These are phyloP conservation scores for Nepenthes alata DNA, from an alignment of 179 eudicot species.

Conservation along the genomic window DNA sequence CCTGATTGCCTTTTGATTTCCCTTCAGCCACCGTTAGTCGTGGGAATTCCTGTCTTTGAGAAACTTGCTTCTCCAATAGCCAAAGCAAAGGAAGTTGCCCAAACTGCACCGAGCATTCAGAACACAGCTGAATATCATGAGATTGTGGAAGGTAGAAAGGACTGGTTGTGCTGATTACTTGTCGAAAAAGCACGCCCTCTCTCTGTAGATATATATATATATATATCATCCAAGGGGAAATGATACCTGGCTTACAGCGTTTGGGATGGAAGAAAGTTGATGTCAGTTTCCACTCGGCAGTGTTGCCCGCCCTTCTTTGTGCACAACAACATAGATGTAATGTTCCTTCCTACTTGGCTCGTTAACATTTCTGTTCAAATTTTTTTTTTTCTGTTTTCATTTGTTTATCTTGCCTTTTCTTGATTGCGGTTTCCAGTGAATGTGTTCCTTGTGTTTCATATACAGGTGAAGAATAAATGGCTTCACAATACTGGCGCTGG, in stretches of 20 bases:
- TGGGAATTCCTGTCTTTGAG: conserved; percentile 75
- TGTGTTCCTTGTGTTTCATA: conserved; percentile 1
- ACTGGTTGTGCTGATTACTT: background rate
- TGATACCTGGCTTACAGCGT: conserved; percentile 79
- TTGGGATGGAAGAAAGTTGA: conserved; percentile 94
- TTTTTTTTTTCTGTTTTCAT: no score
- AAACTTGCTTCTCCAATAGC: conserved; percentile 88
- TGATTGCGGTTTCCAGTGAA: no score
- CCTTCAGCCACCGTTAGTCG: conserved; percentile 75
- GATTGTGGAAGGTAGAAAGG: conserved; percentile 66
- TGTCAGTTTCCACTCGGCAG: conserved; percentile 90
- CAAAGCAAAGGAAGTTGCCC: conserved; percentile 90
- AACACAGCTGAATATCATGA: conserved; percentile 76
- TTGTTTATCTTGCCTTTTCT: no score
- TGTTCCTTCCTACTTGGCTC: background rate
- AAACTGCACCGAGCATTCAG: conserved; percentile 51
- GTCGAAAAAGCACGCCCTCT: no score
- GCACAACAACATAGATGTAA: conserved; percentile 91
- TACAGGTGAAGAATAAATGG: conserved; percentile 92
- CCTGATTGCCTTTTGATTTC: conserved; percentile 1
- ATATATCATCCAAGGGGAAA: conserved; percentile 20
- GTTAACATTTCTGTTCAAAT: no score
- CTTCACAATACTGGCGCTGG: conserved; percentile 90
- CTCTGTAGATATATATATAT: no score
- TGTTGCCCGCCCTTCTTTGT: conserved; percentile 96